A percentile compares a stretch with the other conserved stretches of the same genome.
Conservation (phyloP, 1,284 basidiomycete genomes). For the Fomitopsis schrenkii region DNA sequence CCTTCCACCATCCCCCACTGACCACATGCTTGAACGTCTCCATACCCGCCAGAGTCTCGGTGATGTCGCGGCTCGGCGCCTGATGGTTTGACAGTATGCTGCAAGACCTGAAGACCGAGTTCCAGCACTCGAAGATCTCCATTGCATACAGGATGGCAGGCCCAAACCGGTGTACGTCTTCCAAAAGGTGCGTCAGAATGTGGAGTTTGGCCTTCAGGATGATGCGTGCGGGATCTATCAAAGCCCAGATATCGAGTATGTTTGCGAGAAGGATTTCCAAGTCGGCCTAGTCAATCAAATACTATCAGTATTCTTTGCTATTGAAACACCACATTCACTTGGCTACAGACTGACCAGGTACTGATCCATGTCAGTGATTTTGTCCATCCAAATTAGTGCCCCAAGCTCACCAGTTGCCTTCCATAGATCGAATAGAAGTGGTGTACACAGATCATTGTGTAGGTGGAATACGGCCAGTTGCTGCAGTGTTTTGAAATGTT, state of each 20-base stretch:
- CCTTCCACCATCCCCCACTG: constrained; percentile 17
- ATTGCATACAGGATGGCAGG: constrained; percentile 24
- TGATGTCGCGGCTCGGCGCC: constrained; percentile 40
- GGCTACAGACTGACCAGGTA: constrained; percentile 23
- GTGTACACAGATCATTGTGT: constrained; percentile 14
- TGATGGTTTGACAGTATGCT: constrained; percentile 40
- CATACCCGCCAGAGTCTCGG: constrained; percentile 26
- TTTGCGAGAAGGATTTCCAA: constrained; percentile 14
- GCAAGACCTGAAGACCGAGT: constrained; percentile 35
- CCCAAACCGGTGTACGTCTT: constrained; percentile 14
- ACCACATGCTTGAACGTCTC: constrained; percentile 25
- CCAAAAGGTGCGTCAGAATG: constrained; percentile 9
- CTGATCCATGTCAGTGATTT: constrained; percentile 28
- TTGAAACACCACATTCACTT: neutral
- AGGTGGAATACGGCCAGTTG: constrained; percentile 18
- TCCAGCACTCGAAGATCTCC: constrained; percentile 42
- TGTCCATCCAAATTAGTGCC: constrained; percentile 30
- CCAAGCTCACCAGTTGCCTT: constrained; percentile 29
- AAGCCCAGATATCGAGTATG: constrained; percentile 13
- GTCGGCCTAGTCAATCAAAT: constrained; percentile 5
- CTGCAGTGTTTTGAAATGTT: constrained; percentile 18
- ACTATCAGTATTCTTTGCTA: neutral
- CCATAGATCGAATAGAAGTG: constrained; percentile 11
- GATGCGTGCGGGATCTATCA: constrained; percentile 14
- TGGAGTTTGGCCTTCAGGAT: constrained; percentile 23